Evolutionary conservation across 495 filamentous ascomycete species (phyloP), one percentile per base, ranked within the genome.

Genomic region (Wilcoxina mikolae): DNA sequence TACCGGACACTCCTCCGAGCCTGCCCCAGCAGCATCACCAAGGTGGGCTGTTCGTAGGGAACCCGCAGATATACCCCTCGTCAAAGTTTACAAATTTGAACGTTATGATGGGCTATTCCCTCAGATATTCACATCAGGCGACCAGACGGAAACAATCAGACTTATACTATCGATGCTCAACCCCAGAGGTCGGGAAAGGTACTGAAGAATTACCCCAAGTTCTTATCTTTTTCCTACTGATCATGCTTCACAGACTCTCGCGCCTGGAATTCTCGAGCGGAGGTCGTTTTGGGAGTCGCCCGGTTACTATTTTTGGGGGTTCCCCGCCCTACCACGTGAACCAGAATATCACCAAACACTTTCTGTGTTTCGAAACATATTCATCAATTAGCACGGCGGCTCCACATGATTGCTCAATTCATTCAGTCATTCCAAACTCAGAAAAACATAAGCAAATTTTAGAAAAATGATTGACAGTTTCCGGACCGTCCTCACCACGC

Each of bases 401-500:
- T 53, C 50, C 11, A 15, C 47, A 29, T 15, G 27, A 27, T 49
- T 49, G 12, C 49, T 43, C n/a, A 27, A 43, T 18, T 26, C 51
- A 43, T 54, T 25, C 22, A 3, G 7, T 24, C 20, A 20, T 43
- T 4, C 22, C 22, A 17, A 54, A 54, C 17, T 45, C 29, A 17
- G 23, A 54, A n/a, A n/a, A 12, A 54, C 12, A 25, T 7, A 44
- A 44, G 45, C 35, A 54, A 43, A 44, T 44, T 22, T 20, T 20
- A 49, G 9, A 23, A 52, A 33, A 52, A 52, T 25, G 18, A 43
- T 44, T 12, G 22, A 54, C 35, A 54, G 28, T 52, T 38, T 24
- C 49, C 49, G n/a, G 26, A 52, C 51, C 39, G 18, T 9, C 51
- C 29, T 54, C 51, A 54, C 33, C 51, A 54, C n/a, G 38, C 51